Evolutionary conservation across 2,329 filamentous ascomycete genomes (phyloP).

Genomic region (Bipolaris zeicola): DNA sequence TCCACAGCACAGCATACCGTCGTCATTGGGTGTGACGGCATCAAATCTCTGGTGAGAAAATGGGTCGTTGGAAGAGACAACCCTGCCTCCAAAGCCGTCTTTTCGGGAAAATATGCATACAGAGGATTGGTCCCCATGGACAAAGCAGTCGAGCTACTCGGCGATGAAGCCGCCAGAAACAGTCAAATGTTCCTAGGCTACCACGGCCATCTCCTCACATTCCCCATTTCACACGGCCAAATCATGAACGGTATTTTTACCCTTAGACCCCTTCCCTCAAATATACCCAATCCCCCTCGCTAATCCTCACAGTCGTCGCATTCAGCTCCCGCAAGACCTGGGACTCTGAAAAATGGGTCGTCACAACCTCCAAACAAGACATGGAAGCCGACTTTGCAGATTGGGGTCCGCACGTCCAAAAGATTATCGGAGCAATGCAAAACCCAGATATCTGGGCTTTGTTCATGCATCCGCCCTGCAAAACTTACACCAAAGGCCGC

Average conservation of each 20-base stretch:
- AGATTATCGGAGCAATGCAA: conserved; percentile 50
- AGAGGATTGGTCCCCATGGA: conserved; percentile 67
- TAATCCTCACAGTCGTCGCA: conserved; percentile 40
- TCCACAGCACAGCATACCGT: conserved; percentile 53
- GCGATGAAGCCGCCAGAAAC: conserved; percentile 58
- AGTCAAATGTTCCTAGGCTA: conserved; percentile 65
- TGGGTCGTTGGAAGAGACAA: conserved; percentile 58
- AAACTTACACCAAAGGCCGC: conserved; percentile 52
- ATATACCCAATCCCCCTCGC: background rate
- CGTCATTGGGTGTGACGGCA: conserved; percentile 69
- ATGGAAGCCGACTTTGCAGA: conserved; percentile 40
- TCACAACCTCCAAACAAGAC: conserved; percentile 39
- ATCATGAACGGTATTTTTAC: conserved; percentile 58
- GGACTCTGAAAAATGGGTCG: conserved; percentile 43
- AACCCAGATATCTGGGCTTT: conserved; percentile 62
- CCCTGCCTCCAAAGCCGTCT: conserved; percentile 55
- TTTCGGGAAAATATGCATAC: conserved; percentile 66
- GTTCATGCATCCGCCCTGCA: conserved; percentile 59
- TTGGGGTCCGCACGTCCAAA: conserved; percentile 40
- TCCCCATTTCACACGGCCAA: conserved; percentile 64
- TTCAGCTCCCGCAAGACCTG: conserved; percentile 42
- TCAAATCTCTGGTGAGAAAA: conserved; percentile 63
- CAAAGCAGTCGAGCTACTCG: conserved; percentile 56
- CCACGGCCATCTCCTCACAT: conserved; percentile 65
- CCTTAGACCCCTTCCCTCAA: background rate